Conservation (phyloP, 2,329 filamentous ascomycete species). For the Fusarium sp. region DNA sequence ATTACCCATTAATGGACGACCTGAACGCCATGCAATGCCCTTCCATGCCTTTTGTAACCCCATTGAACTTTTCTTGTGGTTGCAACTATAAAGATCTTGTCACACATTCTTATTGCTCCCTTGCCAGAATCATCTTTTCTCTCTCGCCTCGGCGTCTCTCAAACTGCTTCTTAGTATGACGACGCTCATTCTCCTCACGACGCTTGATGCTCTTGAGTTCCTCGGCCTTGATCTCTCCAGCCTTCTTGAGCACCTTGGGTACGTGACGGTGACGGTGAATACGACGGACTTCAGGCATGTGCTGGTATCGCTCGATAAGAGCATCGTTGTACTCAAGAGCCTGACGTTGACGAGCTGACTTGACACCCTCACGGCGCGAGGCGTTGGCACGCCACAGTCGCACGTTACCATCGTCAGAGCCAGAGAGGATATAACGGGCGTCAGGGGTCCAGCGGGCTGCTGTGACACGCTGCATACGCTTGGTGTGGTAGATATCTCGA, state of each 20-base stretch:
- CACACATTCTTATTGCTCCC: constrained; percentile 61
- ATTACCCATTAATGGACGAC: constrained; percentile 41
- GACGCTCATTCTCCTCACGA: constrained; percentile 92
- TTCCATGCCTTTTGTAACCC: constrained; percentile 39
- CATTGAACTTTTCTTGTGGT: constrained; percentile 26
- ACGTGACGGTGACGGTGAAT: constrained; percentile 93
- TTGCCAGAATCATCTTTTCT: constrained; percentile 90
- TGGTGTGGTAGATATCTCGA: constrained; percentile 95
- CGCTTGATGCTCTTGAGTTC: constrained; percentile 90
- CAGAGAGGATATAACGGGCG: constrained; percentile 87
- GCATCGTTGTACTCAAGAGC: constrained; percentile 93
- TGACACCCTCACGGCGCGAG: constrained; percentile 84
- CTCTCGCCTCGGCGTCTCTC: constrained; percentile 80
- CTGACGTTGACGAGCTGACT: constrained; percentile 85
- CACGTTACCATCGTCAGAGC: constrained; percentile 91
- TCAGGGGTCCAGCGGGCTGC: constrained; percentile 88
- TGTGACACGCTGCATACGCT: constrained; percentile 97
- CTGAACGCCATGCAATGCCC: constrained; percentile 54
- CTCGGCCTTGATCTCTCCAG: constrained; percentile 90
- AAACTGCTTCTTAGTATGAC: constrained; percentile 87
- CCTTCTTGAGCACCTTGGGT: constrained; percentile 95
- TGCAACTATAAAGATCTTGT: constrained; percentile 8
- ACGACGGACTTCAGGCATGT: constrained; percentile 95
- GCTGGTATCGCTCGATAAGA: constrained; percentile 83
- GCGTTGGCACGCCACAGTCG: constrained; percentile 91